A percentile compares a stretch with the other conserved stretches of the same genome.
phyloP scores from a whole-genome alignment of 345 rosid species.

The Hibiscus mutabilis region DNA sequence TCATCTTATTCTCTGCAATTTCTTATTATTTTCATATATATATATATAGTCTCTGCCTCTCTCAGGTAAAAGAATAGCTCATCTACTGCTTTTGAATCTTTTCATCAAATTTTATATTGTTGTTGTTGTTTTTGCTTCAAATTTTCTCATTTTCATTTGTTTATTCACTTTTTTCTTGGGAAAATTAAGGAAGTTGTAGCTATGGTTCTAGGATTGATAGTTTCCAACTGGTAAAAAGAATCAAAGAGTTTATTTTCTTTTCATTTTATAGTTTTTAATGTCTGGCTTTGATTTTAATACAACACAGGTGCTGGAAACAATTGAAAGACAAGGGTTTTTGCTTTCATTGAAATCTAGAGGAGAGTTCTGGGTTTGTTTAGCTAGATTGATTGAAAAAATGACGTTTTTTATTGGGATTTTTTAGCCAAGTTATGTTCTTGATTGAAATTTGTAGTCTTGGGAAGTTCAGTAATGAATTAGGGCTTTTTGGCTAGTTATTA shows the following conservation, averaged over 20 bases:
- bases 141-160: background rate
- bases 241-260: background rate
- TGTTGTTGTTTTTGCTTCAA: conserved; percentile 7
- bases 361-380: conserved; percentile 7
- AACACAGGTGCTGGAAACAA: conserved; percentile 9
- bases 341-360: conserved; percentile 7
- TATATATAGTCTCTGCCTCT: background rate
- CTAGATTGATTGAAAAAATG: too few species aligned
- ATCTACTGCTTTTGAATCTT: background rate
- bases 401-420: background rate
- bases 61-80: background rate
- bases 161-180: background rate
- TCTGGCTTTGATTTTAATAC: background rate
- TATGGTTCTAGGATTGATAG: background rate
- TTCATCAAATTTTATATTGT: background rate
- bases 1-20: conserved; percentile 3
- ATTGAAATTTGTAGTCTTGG: background rate
- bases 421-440: background rate
- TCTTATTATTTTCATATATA: background rate
- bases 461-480: conserved; percentile 13
- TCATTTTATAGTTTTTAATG: background rate
- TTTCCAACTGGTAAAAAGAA: conserved; percentile 2
- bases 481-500: background rate
- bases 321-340: conserved; percentile 1
- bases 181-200: background rate